Evolutionary conservation across 2,329 filamentous ascomycete genomes (phyloP).

Genomic region (Calcarisporium arbuscula): DNA sequence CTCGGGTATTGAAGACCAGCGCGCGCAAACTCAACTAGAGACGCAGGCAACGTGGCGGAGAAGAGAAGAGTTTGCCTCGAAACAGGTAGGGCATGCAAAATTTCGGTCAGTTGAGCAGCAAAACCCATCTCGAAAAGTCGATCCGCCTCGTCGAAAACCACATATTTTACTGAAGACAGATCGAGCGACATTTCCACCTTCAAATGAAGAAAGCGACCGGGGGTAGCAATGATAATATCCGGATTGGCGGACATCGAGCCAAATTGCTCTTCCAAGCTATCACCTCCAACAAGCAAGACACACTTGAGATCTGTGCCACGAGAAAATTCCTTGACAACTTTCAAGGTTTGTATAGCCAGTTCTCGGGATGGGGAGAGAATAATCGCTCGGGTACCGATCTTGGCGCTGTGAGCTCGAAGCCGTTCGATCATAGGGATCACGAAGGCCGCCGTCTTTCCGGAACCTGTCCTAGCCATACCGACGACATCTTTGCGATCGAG

Average conservation of each 20-base stretch:
- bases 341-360: slow-evolving; percentile 87
- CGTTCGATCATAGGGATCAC: slow-evolving; percentile 98
- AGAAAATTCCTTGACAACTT: slow-evolving; percentile 92
- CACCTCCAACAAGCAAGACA: slow-evolving; percentile 88
- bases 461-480: slow-evolving; percentile 97
- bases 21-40: slow-evolving; percentile 89
- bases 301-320: slow-evolving; percentile 85
- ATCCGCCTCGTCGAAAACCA: slow-evolving; percentile 97
- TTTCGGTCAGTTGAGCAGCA: slow-evolving; percentile 85
- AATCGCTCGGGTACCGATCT: slow-evolving; percentile 78
- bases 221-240: slow-evolving; percentile 95
- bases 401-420: slow-evolving; percentile 78
- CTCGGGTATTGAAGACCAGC: slow-evolving; percentile 90
- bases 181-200: slow-evolving; percentile 96
- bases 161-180: slow-evolving; percentile 84
- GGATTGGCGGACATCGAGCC: slow-evolving; percentile 88
- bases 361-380: slow-evolving; percentile 91
- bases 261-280: slow-evolving; percentile 94
- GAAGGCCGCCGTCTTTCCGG: slow-evolving; percentile 96
- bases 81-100: slow-evolving; percentile 77
- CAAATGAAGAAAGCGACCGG: slow-evolving; percentile 90
- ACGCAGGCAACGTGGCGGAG: slow-evolving; percentile 90
- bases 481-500: slow-evolving; percentile 92
- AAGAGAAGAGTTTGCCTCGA: slow-evolving; percentile 89
- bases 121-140: slow-evolving; percentile 98